Evolutionary conservation across 75 land plant genomes (phyloP).

Genomic region (Cunninghamia lanceolata): DNA sequence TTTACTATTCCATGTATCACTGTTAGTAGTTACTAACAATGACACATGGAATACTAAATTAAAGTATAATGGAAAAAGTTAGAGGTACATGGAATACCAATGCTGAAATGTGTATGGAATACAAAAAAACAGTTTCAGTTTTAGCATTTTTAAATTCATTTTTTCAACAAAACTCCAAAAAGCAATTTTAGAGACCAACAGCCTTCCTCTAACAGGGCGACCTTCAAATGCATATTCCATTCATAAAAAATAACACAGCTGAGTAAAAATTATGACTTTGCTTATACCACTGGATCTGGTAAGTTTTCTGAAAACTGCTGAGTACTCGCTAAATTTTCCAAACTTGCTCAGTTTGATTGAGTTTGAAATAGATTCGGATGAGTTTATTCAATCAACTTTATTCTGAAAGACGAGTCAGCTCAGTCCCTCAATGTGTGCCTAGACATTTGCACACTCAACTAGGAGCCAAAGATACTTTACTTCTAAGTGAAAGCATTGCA

Average conservation of each 20-base stretch:
- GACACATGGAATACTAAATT: no score
- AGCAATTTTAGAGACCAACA: background rate
- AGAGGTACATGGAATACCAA: no score
- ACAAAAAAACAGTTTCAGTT: no score
- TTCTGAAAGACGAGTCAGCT: background rate
- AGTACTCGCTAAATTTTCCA: background rate
- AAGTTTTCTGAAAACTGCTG: background rate
- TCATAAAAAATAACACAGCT: no score
- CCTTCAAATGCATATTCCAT: background rate
- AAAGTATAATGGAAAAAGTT: no score
- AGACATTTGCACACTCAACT: background rate
- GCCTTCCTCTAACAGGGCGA: background rate
- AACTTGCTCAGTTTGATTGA: background rate
- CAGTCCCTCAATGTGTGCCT: background rate
- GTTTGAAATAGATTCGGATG: background rate
- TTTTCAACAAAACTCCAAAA: background rate
- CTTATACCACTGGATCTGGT: background rate
- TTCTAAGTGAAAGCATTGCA: no score
- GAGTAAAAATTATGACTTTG: no score
- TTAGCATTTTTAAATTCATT: no score
- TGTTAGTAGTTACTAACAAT: no score
- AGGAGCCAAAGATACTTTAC: background rate
- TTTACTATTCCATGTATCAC: no score
- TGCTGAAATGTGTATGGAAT: no score
- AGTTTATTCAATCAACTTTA: background rate